Evolutionary conservation across 768 basidiomycete species (phyloP).

Genomic region (Leccinum variicolor): DNA sequence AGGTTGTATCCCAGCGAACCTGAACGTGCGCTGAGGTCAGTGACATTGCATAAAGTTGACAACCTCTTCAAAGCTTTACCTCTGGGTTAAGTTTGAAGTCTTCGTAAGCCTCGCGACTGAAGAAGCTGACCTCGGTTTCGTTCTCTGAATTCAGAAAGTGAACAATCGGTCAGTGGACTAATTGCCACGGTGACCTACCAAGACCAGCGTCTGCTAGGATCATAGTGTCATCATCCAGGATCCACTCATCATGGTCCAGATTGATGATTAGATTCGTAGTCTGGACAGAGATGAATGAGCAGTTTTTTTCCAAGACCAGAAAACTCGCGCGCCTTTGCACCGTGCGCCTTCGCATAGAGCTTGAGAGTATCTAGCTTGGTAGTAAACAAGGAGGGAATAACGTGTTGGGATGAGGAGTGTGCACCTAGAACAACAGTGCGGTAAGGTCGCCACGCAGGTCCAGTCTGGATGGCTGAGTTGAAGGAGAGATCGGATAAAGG

Average conservation of each 20-base stretch:
- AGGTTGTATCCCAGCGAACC: conserved; percentile 28
- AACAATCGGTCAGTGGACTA: not conserved
- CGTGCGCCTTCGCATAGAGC: conserved; percentile 91
- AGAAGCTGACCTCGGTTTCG: conserved; percentile 93
- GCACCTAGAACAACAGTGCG: conserved; percentile 66
- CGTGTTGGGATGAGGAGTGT: not conserved
- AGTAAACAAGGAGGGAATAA: not conserved
- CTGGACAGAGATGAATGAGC: conserved; percentile 37
- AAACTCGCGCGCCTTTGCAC: conserved; percentile 66
- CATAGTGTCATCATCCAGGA: conserved; percentile 64
- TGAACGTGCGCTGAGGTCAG: conserved; percentile 1
- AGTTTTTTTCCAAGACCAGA: not conserved
- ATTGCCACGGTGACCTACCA: conserved; percentile 48
- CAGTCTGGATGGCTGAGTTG: conserved; percentile 61
- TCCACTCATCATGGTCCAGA: conserved; percentile 93
- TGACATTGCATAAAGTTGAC: not conserved
- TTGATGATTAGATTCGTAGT: conserved; percentile 98
- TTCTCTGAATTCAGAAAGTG: conserved; percentile 58
- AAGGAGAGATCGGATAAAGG: conserved; percentile 7
- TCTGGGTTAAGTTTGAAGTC: conserved; percentile 80
- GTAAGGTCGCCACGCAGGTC: conserved; percentile 88
- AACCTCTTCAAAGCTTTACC: conserved; percentile 27
- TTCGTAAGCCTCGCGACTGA: conserved; percentile 74
- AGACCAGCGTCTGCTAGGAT: conserved; percentile 70
- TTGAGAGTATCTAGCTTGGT: conserved; percentile 78